Evolutionary conservation across 2,329 filamentous ascomycete species (phyloP).

Genomic region (Fusarium udum): DNA sequence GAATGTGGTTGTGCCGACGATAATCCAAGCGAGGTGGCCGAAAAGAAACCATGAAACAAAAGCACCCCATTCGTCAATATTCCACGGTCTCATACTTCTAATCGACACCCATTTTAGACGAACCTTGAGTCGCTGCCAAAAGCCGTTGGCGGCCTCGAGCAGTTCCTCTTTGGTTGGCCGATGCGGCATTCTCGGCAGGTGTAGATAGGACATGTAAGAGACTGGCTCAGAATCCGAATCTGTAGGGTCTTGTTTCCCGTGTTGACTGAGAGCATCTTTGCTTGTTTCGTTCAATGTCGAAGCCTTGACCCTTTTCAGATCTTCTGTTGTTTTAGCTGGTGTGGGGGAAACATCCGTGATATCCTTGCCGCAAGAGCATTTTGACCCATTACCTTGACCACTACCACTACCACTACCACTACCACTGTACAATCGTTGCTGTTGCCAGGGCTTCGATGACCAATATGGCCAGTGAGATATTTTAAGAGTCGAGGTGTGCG

Average conservation of each 20-base stretch:
- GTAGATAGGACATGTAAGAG: conserved; percentile 66
- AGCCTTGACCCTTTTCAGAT: conserved; percentile 27
- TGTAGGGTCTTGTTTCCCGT: conserved; percentile 10
- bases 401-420: conserved; percentile 12
- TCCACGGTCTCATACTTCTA: conserved; percentile 91
- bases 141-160: conserved; percentile 88
- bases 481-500: not conserved
- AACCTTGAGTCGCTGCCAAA: conserved; percentile 89
- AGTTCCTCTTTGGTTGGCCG: conserved; percentile 93
- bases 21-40: conserved; percentile 92
- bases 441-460: conserved; percentile 9
- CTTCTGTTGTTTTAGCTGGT: conserved; percentile 17
- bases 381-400: conserved; percentile 24
- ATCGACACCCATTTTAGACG: conserved; percentile 99
- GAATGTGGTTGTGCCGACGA: conserved; percentile 97
- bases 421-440: conserved; percentile 31
- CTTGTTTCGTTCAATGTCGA: conserved; percentile 15
- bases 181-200: conserved; percentile 77
- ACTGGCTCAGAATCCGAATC: conserved; percentile 52
- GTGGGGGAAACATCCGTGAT: conserved; percentile 7
- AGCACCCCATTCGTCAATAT: conserved; percentile 93
- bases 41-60: conserved; percentile 94
- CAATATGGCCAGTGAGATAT: not conserved
- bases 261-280: conserved; percentile 15
- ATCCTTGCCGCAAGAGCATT: conserved; percentile 42